Evolutionary conservation across 305 asterid species (phyloP), one percentile per base, ranked within the genome.

Genomic region (Solanum hybrid): DNA sequence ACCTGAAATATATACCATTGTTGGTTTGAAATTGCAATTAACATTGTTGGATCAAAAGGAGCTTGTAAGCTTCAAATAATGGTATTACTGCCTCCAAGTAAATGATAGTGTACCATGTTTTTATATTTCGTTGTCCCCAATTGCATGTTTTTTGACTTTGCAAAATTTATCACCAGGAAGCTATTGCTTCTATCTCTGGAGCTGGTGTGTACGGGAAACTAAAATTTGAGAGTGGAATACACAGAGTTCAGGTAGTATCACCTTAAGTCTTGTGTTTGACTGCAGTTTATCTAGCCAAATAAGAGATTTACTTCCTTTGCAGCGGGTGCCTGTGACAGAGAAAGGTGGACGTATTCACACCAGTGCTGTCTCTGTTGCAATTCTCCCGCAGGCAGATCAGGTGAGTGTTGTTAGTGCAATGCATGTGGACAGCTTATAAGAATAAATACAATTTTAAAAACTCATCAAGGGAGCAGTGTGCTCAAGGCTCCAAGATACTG

Each of bases 301-400:
- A 88, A 84, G 38, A 89, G 81, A 37, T 87, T 88, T 27, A 82
- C 27, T 81, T 91, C 86, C 90, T 91, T 78, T 93, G 91, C 90
- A 96, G 99, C 94, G 99, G 91, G 99, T 97, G 92, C 99, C 99
- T 7, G 92, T 95, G 90, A 97, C 99, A 36, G 98, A 96, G 93
- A 97, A 96, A 94, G 92, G 96, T 88, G 98, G 99, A 76, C 98
- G 99, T 89, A 95, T 97, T 88, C 99, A 97, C 93, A 96, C 99
- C 79, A 95, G 99, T 94, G 99, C 99, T 36, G 96, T 96, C 79
- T 94, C 99, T 85, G 96, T 97, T 90, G 99, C 93, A 89, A 94
- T 97, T 89, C 99, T 97, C 90, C 99, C 99, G 78, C 98, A 97
- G 92, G 99, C 99, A 71, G 98, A 97, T 93, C 96, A 95, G 99